Conservation (phyloP, 805 yeast species). For the Saccharomycopsis malanga region DNA sequence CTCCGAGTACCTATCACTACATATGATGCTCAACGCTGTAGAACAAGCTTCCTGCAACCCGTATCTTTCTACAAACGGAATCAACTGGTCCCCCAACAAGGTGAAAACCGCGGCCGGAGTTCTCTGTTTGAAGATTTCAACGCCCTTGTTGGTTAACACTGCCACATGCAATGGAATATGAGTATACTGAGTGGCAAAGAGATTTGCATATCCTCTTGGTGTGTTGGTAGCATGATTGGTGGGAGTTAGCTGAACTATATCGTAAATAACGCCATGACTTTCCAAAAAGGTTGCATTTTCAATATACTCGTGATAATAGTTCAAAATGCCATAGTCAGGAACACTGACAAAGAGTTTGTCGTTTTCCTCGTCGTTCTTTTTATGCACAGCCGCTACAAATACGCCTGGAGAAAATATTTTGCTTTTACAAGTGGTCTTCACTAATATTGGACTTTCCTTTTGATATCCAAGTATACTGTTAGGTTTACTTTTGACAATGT, state of each 20-base stretch:
- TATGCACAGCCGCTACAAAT: slow-evolving; percentile 56
- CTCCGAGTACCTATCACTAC: slow-evolving; percentile 60
- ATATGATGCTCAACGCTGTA: slow-evolving; percentile 75
- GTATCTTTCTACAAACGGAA: slow-evolving; percentile 65
- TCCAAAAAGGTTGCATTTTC: slow-evolving; percentile 79
- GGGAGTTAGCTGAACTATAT: slow-evolving; percentile 64
- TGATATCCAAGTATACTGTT: slow-evolving; percentile 37
- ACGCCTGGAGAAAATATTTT: slow-evolving; percentile 80
- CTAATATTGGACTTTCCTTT: slow-evolving; percentile 47
- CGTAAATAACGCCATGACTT: slow-evolving; percentile 56
- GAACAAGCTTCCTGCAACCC: slow-evolving; percentile 90
- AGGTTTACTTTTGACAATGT: slow-evolving; percentile 1
- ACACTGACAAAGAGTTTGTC: slow-evolving; percentile 63
- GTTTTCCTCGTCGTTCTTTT: slow-evolving; percentile 21
- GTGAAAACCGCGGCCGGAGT: slow-evolving; percentile 77
- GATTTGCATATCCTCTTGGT: slow-evolving; percentile 80
- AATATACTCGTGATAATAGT: slow-evolving; percentile 59
- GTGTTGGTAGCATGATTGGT: slow-evolving; percentile 63
- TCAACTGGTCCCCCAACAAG: slow-evolving; percentile 59
- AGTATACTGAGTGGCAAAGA: slow-evolving; percentile 79
- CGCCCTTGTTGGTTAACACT: slow-evolving; percentile 71
- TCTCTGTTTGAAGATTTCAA: slow-evolving; percentile 67
- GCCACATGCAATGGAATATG: slow-evolving; percentile 65
- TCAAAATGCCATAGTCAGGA: slow-evolving; percentile 79
- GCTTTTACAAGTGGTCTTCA: slow-evolving; percentile 51